These are phyloP conservation scores for Hemerocallis citrina DNA, from an alignment of 106 monocot species.

Conservation along the genomic window DNA sequence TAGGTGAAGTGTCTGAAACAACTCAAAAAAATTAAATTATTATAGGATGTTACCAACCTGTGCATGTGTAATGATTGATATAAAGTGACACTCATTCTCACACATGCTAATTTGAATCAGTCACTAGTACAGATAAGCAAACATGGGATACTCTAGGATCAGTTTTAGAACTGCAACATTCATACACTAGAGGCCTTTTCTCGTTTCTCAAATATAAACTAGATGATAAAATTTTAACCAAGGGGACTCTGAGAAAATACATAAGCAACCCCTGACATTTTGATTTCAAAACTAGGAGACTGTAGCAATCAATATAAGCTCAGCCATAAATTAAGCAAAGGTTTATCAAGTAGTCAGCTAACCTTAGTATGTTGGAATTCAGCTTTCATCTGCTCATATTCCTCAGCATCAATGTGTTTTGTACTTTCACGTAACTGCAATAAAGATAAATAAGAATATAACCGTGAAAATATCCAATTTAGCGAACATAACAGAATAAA, in stretches of 20 bases:
- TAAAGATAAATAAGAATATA: not conserved
- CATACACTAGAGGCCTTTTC: no score
- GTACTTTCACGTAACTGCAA: constrained; percentile 66
- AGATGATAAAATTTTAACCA: not conserved
- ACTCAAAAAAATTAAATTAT: no score
- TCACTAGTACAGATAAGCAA: no score
- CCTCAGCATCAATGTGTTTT: constrained; percentile 37
- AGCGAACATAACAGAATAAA: not conserved
- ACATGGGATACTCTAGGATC: no score
- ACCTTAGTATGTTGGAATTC: constrained; percentile 66
- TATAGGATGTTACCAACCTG: no score
- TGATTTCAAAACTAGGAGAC: not conserved
- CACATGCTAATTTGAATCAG: no score
- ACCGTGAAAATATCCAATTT: not conserved
- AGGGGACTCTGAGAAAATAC: not conserved
- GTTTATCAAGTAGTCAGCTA: not conserved
- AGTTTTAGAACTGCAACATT: no score
- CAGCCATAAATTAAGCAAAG: not conserved
- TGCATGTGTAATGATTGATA: no score
- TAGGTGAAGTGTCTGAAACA: no score
- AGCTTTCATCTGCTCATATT: constrained; percentile 58
- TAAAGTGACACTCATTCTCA: no score
- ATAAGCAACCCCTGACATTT: not conserved
- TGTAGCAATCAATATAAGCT: not conserved
- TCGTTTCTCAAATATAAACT: no score